Conservation (phyloP, 2,329 filamentous ascomycete genomes). For the Clonostachys solani region DNA sequence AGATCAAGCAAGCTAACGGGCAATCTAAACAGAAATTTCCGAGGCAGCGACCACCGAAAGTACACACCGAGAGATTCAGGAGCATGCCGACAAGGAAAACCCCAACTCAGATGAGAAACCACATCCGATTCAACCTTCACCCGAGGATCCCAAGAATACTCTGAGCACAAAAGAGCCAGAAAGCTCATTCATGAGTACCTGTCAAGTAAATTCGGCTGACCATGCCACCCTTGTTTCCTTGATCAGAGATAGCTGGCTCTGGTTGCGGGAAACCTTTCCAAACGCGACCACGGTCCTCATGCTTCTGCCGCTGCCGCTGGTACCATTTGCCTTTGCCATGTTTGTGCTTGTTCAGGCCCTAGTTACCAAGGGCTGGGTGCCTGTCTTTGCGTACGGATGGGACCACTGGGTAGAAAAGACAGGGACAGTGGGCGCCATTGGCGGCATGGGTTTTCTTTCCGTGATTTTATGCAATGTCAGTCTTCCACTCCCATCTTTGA, state of each 20-base stretch:
- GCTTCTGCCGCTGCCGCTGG: conserved; percentile 62
- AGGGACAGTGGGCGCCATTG: conserved; percentile 63
- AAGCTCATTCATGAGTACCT: too few relatives aligned
- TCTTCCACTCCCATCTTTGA: background rate
- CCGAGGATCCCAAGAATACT: too few relatives aligned
- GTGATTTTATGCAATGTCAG: conserved; percentile 67
- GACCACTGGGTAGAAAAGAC: conserved; percentile 68
- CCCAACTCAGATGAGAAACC: background rate
- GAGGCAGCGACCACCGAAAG: too few relatives aligned
- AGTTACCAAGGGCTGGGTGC: conserved; percentile 71
- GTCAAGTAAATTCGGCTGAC: background rate
- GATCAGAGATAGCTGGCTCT: conserved; percentile 37
- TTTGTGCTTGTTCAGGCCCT: conserved; percentile 70
- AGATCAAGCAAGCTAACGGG: too few relatives aligned
- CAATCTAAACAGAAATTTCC: too few relatives aligned
- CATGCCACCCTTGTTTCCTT: conserved; percentile 49
- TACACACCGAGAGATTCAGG: too few relatives aligned
- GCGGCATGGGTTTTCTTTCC: conserved; percentile 70
- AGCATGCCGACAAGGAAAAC: background rate
- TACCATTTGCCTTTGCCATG: conserved; percentile 72
- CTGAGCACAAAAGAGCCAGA: too few relatives aligned
- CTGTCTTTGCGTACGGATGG: conserved; percentile 70
- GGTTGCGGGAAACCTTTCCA: conserved; percentile 67
- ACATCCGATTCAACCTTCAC: too few relatives aligned
- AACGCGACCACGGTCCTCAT: conserved; percentile 61